These are phyloP conservation scores for Drechslerella coelobrocha DNA, from an alignment of 2,329 filamentous ascomycete species.

Conservation along the genomic window DNA sequence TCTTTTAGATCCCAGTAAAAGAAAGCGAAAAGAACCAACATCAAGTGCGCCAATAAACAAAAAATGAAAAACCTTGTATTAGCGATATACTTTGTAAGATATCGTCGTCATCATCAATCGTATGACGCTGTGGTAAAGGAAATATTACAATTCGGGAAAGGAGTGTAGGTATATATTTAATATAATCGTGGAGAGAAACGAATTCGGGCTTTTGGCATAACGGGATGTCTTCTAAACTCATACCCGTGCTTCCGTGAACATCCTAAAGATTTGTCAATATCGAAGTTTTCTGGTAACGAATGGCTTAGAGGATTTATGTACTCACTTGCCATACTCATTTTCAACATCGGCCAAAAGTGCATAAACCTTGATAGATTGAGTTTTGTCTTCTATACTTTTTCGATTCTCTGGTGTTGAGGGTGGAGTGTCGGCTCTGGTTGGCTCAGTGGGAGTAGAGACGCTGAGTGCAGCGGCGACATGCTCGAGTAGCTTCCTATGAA, in stretches of 20 bases:
- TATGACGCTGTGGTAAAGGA: conserved; percentile 28
- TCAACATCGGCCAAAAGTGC: conserved; percentile 72
- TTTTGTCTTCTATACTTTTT: conserved; percentile 52
- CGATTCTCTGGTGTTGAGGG: conserved; percentile 67
- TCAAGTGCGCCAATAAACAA: conserved; percentile 45
- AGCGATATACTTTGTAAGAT: conserved; percentile 6
- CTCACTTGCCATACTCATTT: conserved; percentile 61
- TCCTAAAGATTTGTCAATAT: conserved; percentile 29
- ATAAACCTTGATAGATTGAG: conserved; percentile 62
- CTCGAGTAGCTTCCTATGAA: conserved; percentile 80
- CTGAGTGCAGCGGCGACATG: conserved; percentile 76
- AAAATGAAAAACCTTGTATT: conserved; percentile 7
- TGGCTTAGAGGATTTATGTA: conserved; percentile 5
- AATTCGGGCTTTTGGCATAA: conserved; percentile 2
- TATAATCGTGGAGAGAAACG: conserved; percentile 8
- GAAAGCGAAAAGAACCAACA: conserved; percentile 9
- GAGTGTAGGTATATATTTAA: conserved; percentile 21
- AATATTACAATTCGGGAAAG: conserved; percentile 24
- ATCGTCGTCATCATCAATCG: conserved; percentile 48
- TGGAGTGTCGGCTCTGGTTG: conserved; percentile 58
- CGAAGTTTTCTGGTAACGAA: conserved; percentile 6
- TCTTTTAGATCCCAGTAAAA: conserved; percentile 14
- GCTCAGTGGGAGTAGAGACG: conserved; percentile 56
- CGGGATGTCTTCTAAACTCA: not conserved
- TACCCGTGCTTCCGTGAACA: conserved; percentile 46